These are phyloP conservation scores for Eudorina sp. DNA, from an alignment of 139 green algal species.

Conservation along the genomic window DNA sequence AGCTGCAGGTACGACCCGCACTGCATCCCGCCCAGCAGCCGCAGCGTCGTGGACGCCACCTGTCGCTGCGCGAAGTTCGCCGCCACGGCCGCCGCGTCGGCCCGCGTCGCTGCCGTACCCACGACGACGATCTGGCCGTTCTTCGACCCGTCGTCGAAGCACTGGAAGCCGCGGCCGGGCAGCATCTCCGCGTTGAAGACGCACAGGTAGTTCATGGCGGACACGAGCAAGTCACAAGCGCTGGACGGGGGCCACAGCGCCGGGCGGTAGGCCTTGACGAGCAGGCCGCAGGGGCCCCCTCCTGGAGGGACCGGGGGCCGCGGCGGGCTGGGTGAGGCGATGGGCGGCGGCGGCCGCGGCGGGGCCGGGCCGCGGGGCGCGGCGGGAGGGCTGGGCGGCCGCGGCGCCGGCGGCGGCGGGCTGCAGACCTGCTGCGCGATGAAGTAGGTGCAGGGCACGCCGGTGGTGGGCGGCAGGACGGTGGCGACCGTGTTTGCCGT, in stretches of 20 bases:
- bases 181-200: neutral
- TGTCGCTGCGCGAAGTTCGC: neutral
- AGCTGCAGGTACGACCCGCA: neutral
- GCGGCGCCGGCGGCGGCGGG: neutral
- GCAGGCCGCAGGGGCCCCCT: neutral
- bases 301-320: neutral
- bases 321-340: neutral
- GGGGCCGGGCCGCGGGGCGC: neutral
- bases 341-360: neutral
- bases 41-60: neutral
- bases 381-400: neutral
- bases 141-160: neutral
- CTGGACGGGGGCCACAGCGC: neutral
- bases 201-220: neutral
- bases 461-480: neutral
- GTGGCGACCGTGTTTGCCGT: neutral
- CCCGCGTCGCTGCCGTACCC: neutral
- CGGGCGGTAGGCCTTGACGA: neutral
- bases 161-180: neutral
- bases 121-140: neutral
- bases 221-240: neutral
- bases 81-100: neutral
- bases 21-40: neutral
- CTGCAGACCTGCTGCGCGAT: neutral
- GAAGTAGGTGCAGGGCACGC: neutral